Evolutionary conservation across 257 asterid genomes (phyloP), one percentile per base, ranked within the genome.

Genomic region (Fraxinus quadrangulata): DNA sequence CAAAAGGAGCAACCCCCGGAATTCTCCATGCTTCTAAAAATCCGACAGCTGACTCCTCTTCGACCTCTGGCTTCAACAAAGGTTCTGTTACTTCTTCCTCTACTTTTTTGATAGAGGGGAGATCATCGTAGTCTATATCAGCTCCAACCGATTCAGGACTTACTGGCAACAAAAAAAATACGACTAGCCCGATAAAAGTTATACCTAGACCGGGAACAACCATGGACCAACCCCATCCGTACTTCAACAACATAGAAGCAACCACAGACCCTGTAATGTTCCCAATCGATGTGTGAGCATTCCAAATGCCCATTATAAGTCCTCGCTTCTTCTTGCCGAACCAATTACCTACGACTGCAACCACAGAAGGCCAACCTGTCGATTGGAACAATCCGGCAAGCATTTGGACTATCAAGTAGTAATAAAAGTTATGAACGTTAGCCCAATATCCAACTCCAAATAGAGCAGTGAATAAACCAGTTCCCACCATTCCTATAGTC

Each of bases 221-320:
- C 92, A 91, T 66, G 1, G 99, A 96, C 97, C 97, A 96, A n/a
- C 98, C 99, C 99, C 99, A 96, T 26, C 99, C 99, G 69, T 92
- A 87, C 80, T 82, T 90, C 85, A 96, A 86, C 82, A 96, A 75
- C 0, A 82, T 24, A 6, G 99, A 92, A 83, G 99, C 99, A 76
- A 96, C 87, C 39, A 96, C 74, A 24, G 96, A 89, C 13, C 99
- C 99, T 0, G 91, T 85, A 65, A 96, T 96, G 86, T 96, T 96
- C 56, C 99, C 99, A 34, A 96, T 83, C 10, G 99, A 96, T 3
- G 99, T 96, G 80, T 96, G 99, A 70, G 98, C 92, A 77, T 93
- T 96, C 99, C 99, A 96, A 6, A 96, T 89, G 47, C 99, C 99
- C 99, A 96, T 92, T 78, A 96, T 96, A 69, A 96, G 98, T 13